Conservation (phyloP, 768 basidiomycete genomes). For the Scleroderma citrinum region DNA sequence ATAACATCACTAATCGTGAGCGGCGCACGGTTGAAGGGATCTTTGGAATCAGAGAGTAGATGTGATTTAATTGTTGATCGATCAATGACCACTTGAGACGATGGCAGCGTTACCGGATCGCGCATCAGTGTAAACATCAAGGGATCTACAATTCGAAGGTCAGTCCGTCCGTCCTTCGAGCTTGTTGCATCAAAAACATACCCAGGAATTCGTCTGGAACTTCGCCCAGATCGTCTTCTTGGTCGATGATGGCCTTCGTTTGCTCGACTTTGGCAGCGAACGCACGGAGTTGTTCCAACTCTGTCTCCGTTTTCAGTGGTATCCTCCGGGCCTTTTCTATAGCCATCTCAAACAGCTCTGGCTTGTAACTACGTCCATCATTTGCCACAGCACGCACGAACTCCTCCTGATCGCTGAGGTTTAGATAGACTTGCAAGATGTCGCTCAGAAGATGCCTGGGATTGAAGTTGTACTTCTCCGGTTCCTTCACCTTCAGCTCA, state of each 20-base stretch:
- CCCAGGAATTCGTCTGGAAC: slow-evolving; percentile 94
- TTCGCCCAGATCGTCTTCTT: slow-evolving; percentile 89
- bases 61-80: slow-evolving; percentile 93
- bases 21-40: slow-evolving; percentile 93
- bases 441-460: slow-evolving; percentile 79
- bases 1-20: slow-evolving; percentile 73
- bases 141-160: slow-evolving; percentile 50
- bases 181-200: slow-evolving; percentile 29
- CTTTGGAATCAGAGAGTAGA: slow-evolving; percentile 82
- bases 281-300: slow-evolving; percentile 60
- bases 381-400: slow-evolving; percentile 85
- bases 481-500: slow-evolving; percentile 79
- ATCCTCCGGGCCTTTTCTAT: slow-evolving; percentile 57
- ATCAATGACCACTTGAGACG: slow-evolving; percentile 75
- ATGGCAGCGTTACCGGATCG: slow-evolving; percentile 88
- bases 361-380: slow-evolving; percentile 91
- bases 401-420: slow-evolving; percentile 70
- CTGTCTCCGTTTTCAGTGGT: slow-evolving; percentile 66
- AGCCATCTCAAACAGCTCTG: slow-evolving; percentile 77
- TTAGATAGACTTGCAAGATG: slow-evolving; percentile 85
- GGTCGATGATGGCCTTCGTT: slow-evolving; percentile 70
- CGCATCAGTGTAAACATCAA: slow-evolving; percentile 91
- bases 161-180: background rate
- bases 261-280: slow-evolving; percentile 85
- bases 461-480: slow-evolving; percentile 85